Conservation (phyloP, 169 alveolate species). For the Cardiosporidium cionae region DNA sequence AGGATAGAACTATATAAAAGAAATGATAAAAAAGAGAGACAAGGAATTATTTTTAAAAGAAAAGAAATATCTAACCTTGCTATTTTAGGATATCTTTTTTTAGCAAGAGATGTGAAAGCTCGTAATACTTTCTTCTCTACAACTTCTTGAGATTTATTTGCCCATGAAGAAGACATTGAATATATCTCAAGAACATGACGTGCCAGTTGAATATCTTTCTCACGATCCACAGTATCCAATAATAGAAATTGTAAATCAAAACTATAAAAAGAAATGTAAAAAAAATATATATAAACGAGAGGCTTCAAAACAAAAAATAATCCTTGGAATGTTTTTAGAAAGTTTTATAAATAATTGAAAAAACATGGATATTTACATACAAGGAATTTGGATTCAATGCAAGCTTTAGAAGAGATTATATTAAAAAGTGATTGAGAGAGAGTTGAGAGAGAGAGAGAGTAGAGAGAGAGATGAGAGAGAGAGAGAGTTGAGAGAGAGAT, state of each 20-base stretch:
- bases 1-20: no score
- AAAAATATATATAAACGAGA: neutral
- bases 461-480: no score
- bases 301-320: neutral
- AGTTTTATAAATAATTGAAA: neutral
- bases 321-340: neutral
- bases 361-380: neutral
- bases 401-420: neutral
- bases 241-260: conserved; percentile 38
- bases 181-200: conserved; percentile 44
- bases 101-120: conserved; percentile 18
- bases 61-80: no score
- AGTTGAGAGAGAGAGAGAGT: no score
- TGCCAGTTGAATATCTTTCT: conserved; percentile 50
- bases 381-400: neutral
- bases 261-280: neutral
- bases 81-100: conserved; percentile 6
- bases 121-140: conserved; percentile 11
- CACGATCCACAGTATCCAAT: conserved; percentile 50
- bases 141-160: no score
- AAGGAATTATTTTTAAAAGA: no score
- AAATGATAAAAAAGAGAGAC: no score
- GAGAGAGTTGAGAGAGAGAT: no score
- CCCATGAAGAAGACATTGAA: no score
- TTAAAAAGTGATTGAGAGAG: neutral